These are phyloP conservation scores for Stylonectria norvegica DNA, from an alignment of 2,329 filamentous ascomycete species.

Conservation along the genomic window DNA sequence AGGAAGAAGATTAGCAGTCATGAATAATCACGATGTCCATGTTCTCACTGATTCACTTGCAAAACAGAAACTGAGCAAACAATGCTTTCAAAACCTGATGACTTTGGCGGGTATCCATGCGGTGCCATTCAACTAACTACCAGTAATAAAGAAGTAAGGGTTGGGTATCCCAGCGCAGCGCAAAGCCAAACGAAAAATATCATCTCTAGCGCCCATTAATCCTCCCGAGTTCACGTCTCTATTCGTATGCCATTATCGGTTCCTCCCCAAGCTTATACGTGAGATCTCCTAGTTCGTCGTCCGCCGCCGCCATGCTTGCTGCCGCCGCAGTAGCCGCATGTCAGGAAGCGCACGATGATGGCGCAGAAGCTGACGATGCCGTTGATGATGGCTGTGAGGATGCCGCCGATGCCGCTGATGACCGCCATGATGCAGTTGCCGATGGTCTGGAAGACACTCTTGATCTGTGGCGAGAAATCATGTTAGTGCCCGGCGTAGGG, in stretches of 20 bases:
- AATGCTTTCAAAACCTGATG: neutral
- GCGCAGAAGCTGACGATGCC: constrained; percentile 63
- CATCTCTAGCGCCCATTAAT: constrained; percentile 10
- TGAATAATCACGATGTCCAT: neutral
- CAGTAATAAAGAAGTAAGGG: constrained; percentile 9
- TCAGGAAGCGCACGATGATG: constrained; percentile 65
- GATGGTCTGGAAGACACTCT: constrained; percentile 59
- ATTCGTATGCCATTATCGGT: neutral
- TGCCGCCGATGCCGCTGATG: constrained; percentile 61
- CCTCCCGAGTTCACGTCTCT: neutral
- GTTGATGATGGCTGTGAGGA: constrained; percentile 64
- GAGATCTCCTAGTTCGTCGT: constrained; percentile 7
- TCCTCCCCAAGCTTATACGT: constrained; percentile 1
- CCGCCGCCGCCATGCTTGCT: constrained; percentile 29
- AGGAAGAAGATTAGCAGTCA: constrained; percentile 42
- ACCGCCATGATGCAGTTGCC: constrained; percentile 65
- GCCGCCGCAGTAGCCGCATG: constrained; percentile 44
- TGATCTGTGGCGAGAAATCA: constrained; percentile 43
- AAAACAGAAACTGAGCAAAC: neutral
- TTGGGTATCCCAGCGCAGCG: constrained; percentile 32
- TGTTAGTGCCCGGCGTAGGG: constrained; percentile 21
- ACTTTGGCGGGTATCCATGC: neutral
- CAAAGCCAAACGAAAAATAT: constrained; percentile 15
- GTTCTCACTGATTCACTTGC: neutral
- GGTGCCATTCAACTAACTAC: neutral